These are phyloP conservation scores for Phytopythium montanum DNA, from an alignment of 352 stramenopile genomes.

Conservation along the genomic window DNA sequence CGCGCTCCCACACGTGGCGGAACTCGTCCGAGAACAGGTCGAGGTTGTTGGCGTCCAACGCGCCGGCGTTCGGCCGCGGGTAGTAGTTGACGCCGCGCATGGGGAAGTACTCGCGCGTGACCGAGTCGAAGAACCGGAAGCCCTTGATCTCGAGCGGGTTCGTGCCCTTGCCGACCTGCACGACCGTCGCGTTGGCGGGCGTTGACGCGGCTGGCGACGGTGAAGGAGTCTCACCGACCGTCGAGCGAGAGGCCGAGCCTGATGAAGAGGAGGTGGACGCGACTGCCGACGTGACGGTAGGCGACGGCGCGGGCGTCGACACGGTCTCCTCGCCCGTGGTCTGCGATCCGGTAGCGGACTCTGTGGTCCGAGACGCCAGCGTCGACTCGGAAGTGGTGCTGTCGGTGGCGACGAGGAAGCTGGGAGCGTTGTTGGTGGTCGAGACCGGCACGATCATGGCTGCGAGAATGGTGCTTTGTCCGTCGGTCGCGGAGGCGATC, in stretches of 20 bases:
- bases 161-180: constrained; percentile 10
- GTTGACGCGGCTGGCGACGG: background rate
- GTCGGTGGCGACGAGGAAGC: background rate
- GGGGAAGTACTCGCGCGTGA: constrained; percentile 65
- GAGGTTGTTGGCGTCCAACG: constrained; percentile 68
- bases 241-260: background rate
- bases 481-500: background rate
- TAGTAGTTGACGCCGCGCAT: constrained; percentile 85
- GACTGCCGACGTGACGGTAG: background rate
- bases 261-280: background rate
- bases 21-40: constrained; percentile 81
- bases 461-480: no score
- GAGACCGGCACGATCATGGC: background rate
- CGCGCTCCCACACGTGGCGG: constrained; percentile 58
- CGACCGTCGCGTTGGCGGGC: background rate
- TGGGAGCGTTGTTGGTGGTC: background rate
- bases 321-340: background rate
- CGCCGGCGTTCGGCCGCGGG: constrained; percentile 72
- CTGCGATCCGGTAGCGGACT: background rate
- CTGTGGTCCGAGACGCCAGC: background rate
- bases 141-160: constrained; percentile 61
- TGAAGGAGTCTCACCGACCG: background rate
- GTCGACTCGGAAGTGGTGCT: background rate
- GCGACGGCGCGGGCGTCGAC: background rate
- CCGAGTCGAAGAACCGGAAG: constrained; percentile 75